These are phyloP conservation scores for Collariella sp. DNA, from an alignment of 495 filamentous ascomycete species.

Conservation along the genomic window DNA sequence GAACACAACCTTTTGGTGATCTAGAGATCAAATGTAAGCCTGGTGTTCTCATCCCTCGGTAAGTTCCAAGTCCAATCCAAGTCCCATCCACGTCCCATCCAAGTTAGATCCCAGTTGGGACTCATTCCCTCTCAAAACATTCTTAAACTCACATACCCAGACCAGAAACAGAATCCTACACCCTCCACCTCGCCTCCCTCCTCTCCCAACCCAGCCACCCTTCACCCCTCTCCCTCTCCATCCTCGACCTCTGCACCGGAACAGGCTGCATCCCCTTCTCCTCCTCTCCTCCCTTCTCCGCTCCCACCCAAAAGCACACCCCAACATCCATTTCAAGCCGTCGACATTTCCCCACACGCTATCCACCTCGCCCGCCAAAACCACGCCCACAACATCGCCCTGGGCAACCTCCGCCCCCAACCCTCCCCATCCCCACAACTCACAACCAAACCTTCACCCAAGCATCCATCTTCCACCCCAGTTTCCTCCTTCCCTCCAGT, in stretches of 20 bases:
- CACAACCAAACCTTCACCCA: constrained; percentile 39
- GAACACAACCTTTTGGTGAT: constrained; percentile 78
- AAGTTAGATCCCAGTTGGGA: neutral
- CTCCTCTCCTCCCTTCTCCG: constrained; percentile 41
- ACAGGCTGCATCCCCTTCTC: constrained; percentile 84
- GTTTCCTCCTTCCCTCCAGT: constrained; percentile 9
- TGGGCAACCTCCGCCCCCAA: neutral
- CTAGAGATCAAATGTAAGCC: constrained; percentile 66
- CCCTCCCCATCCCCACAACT: neutral
- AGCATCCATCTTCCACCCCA: constrained; percentile 47
- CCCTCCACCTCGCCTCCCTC: constrained; percentile 45
- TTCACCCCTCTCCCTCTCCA: constrained; percentile 33
- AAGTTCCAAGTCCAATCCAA: neutral
- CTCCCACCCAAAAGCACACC: constrained; percentile 38
- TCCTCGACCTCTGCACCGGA: constrained; percentile 84
- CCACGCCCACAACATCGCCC: constrained; percentile 47
- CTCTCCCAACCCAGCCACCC: constrained; percentile 20
- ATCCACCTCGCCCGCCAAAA: constrained; percentile 56
- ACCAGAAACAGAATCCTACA: constrained; percentile 66
- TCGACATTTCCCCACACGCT: constrained; percentile 56
- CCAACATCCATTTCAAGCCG: constrained; percentile 32
- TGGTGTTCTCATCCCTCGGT: constrained; percentile 83
- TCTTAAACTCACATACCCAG: constrained; percentile 3
- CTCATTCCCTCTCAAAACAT: neutral
- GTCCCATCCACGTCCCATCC: too few species aligned